Evolutionary conservation across 2,329 filamentous ascomycete species (phyloP), one percentile per base, ranked within the genome.

Genomic region (Fusarium xyrophilum): DNA sequence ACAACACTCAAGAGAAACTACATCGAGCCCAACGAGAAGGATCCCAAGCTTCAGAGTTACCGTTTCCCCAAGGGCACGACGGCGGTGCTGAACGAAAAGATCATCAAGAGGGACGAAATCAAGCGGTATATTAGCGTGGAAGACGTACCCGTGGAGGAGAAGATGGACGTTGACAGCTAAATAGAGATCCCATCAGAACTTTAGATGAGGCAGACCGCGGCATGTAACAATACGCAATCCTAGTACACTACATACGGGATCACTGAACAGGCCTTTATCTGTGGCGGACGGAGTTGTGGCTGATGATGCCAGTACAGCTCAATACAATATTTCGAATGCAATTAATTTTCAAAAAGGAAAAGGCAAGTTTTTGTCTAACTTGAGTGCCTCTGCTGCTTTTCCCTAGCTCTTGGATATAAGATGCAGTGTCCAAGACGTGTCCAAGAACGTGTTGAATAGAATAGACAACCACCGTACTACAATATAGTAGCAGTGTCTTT

Each of bases 61-160:
- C 88, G 88, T 75, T 99, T 97, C 84, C 84, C 86, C 73, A 89
- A 89, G 78, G 96, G 96, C 59, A 98, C 96, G n/a, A 99, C 96
- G 13, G 95, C 94, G 13, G 92, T 96, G 69, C 84, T 99, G 77
- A 96, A 97, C 80, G 93, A 99, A 85, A 97, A 96, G 86, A 87
- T 98, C 73, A 97, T 98, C 79, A 93, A 88, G 76, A 96, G 93
- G 84, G 91, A 95, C 79, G 93, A 99, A 76, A 91, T 99, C 75
- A 91, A 91, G 79, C 95, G 96, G 79, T 98, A 96, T 80, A 90
- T 98, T 62, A 96, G 91, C 32, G 91, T 99, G 62, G 90, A 97
- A 75, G 94, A 98, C 79, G 81, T 97, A 75, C 86, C 90, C 58
- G 86, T 89, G 57, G 88, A 91, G 67, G 86, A 86, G 77, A 84